phyloP scores from a whole-genome alignment of 495 filamentous ascomycete species.

The Daldinia caldariorum region DNA sequence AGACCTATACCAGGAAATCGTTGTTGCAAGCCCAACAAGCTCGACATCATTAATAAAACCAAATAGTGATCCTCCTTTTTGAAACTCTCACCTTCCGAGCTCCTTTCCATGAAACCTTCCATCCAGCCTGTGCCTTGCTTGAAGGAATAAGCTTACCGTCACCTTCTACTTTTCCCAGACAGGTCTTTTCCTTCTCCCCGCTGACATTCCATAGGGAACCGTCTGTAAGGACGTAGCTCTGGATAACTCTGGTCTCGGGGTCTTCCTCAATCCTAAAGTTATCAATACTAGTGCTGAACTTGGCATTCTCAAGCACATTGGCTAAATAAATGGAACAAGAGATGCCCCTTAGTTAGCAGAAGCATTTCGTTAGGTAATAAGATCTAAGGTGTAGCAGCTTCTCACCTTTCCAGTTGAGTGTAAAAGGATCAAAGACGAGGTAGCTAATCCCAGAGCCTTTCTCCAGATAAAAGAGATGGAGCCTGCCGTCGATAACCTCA shows the following conservation, averaged over 20 bases:
- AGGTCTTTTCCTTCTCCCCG: slow-evolving; percentile 21
- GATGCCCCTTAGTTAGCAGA: neutral
- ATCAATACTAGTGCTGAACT: slow-evolving; percentile 20
- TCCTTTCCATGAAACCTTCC: slow-evolving; percentile 25
- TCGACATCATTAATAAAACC: neutral
- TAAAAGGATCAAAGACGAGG: slow-evolving; percentile 60
- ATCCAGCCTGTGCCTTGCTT: slow-evolving; percentile 30
- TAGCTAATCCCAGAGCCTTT: slow-evolving; percentile 64
- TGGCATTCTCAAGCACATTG: slow-evolving; percentile 19
- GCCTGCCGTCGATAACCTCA: slow-evolving; percentile 28
- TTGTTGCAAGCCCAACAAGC: neutral
- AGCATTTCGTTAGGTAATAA: neutral
- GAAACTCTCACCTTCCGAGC: slow-evolving; percentile 10
- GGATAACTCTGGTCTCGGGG: slow-evolving; percentile 14
- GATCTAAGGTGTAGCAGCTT: neutral
- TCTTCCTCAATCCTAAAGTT: slow-evolving; percentile 31
- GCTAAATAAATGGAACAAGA: slow-evolving; percentile 9
- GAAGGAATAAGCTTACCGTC: slow-evolving; percentile 28
- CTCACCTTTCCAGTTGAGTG: slow-evolving; percentile 66
- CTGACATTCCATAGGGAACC: slow-evolving; percentile 26
- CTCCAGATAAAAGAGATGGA: slow-evolving; percentile 34
- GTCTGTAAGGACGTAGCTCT: slow-evolving; percentile 28
- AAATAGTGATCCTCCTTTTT: slow-evolving; percentile 19
- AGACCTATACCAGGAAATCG: neutral
- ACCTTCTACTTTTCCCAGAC: slow-evolving; percentile 18